Percentiles rank a stretch among this genome's conserved stretches.
Conservation (phyloP, 306 rosid species). For the Trifolium subterraneum region DNA sequence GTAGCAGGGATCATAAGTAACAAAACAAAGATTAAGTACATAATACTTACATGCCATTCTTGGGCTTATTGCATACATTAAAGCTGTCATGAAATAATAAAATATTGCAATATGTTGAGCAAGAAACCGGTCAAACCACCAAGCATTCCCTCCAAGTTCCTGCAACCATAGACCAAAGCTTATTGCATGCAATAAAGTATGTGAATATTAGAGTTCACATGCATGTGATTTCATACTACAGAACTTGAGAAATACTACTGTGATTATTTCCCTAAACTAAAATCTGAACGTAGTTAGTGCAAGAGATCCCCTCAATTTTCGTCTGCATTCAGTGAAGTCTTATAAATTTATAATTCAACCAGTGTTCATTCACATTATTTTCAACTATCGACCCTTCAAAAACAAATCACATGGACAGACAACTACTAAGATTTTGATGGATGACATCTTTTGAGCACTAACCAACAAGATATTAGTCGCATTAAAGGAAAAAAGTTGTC, state of each 20-base stretch:
- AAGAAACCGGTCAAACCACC: constrained; percentile 99
- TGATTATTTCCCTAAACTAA: constrained; percentile 14
- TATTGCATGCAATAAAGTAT: constrained; percentile 20
- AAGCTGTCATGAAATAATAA: constrained; percentile 81
- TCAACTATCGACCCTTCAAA: constrained; percentile 37
- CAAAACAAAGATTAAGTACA: constrained; percentile 26
- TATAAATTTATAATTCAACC: constrained; percentile 9
- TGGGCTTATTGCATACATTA: constrained; percentile 87
- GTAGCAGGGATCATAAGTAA: constrained; percentile 27
- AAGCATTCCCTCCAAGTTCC: constrained; percentile 94
- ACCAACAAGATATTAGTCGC: constrained; percentile 30
- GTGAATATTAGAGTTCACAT: constrained; percentile 25
- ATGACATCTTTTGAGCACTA: constrained; percentile 23
- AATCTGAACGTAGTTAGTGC: neutral
- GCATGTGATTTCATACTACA: constrained; percentile 9
- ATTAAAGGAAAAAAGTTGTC: neutral
- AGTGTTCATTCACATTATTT: constrained; percentile 1
- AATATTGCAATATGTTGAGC: constrained; percentile 88
- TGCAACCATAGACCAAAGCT: constrained; percentile 52
- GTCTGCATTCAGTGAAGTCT: constrained; percentile 5
- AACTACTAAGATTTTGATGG: constrained; percentile 17
- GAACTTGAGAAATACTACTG: constrained; percentile 13
- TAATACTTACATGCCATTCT: constrained; percentile 95
- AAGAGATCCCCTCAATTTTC: neutral
- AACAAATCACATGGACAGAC: constrained; percentile 26